These are phyloP conservation scores for Aspergillus fumigatus DNA, from an alignment of 2,329 filamentous ascomycete genomes.

Conservation along the genomic window DNA sequence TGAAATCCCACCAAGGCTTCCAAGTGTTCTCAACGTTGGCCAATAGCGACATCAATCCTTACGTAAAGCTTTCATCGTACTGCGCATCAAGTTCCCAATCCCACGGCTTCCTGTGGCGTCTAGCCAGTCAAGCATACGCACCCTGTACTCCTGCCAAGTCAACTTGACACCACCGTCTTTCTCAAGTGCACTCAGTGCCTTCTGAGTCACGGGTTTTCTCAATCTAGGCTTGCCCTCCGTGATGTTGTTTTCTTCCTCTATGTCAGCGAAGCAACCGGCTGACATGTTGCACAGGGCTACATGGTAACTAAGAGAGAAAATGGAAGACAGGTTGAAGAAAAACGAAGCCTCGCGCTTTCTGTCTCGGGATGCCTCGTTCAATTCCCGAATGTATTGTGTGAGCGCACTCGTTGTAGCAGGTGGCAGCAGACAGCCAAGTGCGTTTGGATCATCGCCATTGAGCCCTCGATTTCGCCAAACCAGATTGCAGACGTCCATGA, in stretches of 20 bases:
- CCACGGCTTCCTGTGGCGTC: conserved; percentile 61
- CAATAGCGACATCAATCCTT: conserved; percentile 28
- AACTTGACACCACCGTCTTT: conserved; percentile 62
- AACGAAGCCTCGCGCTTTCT: conserved; percentile 29
- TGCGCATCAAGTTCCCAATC: conserved; percentile 68
- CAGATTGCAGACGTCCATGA: conserved; percentile 84
- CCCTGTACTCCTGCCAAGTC: conserved; percentile 69
- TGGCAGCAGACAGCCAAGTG: conserved; percentile 51
- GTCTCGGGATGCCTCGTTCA: conserved; percentile 32
- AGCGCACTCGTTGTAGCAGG: conserved; percentile 42
- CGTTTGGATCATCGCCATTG: conserved; percentile 58
- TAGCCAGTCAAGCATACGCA: conserved; percentile 66
- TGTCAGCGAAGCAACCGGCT: conserved; percentile 42
- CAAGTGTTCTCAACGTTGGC: background rate
- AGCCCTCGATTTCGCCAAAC: conserved; percentile 74
- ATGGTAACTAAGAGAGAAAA: conserved; percentile 48
- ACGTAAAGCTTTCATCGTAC: conserved; percentile 72
- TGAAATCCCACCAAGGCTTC: background rate
- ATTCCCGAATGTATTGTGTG: conserved; percentile 37
- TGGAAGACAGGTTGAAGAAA: conserved; percentile 32
- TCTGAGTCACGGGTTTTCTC: conserved; percentile 60
- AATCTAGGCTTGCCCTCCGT: conserved; percentile 21
- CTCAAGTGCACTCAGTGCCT: conserved; percentile 59
- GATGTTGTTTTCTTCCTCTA: conserved; percentile 43
- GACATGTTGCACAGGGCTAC: conserved; percentile 43